These are phyloP conservation scores for Candida sithepensis DNA, from an alignment of 805 yeast species.

Conservation along the genomic window DNA sequence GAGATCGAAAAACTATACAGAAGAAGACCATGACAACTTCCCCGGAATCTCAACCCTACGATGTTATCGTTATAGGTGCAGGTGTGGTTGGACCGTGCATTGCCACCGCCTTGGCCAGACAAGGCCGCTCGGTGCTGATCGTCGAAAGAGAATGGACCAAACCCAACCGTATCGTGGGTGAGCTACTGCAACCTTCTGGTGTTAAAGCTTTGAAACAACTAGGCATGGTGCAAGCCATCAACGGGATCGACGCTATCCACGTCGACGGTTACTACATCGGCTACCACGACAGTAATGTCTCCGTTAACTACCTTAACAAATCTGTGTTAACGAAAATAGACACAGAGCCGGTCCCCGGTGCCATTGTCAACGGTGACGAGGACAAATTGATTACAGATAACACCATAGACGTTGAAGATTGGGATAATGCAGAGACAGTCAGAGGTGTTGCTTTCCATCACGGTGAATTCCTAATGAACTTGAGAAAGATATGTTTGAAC, in stretches of 20 bases:
- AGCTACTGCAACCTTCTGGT: conserved; percentile 96
- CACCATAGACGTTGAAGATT: conserved; percentile 45
- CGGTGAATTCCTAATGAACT: conserved; percentile 78
- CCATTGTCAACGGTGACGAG: conserved; percentile 59
- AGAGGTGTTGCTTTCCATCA: conserved; percentile 90
- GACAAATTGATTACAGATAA: conserved; percentile 45
- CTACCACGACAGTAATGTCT: conserved; percentile 53
- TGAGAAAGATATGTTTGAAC: conserved; percentile 62
- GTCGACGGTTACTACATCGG: conserved; percentile 80
- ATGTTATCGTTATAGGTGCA: conserved; percentile 94
- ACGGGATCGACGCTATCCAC: conserved; percentile 71
- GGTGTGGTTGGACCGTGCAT: conserved; percentile 95
- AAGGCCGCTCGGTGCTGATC: conserved; percentile 77
- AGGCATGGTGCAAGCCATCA: conserved; percentile 76
- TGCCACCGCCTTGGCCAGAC: conserved; percentile 86
- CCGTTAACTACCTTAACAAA: conserved; percentile 71
- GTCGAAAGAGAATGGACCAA: conserved; percentile 86
- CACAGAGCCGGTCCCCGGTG: conserved; percentile 45
- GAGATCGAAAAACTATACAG: no score
- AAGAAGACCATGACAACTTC: background rate
- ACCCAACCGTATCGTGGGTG: conserved; percentile 98
- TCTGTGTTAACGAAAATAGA: conserved; percentile 41
- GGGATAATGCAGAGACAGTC: conserved; percentile 55
- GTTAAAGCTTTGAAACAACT: conserved; percentile 73
- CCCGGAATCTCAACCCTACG: conserved; percentile 40